phyloP scores from a whole-genome alignment of 1,284 basidiomycete genomes.

The Mycosarcoma mackinlayi region DNA sequence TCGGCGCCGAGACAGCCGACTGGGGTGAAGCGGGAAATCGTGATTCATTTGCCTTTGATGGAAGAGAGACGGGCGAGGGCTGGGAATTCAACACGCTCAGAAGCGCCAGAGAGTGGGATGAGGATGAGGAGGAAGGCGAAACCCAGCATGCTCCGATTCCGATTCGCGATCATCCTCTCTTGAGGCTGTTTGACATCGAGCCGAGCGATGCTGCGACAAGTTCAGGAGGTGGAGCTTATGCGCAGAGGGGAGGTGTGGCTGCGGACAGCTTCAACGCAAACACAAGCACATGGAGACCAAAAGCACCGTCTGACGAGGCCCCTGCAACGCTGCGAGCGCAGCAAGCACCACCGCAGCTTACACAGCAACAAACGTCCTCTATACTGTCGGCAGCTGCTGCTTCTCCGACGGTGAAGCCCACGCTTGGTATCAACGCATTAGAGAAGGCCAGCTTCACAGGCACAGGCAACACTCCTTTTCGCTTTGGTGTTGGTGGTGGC shows the following conservation, averaged over 20 bases:
- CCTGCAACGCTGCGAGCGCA: conserved; percentile 16
- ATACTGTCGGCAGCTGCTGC: not conserved
- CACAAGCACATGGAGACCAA: conserved; percentile 28
- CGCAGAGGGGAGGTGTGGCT: conserved; percentile 4
- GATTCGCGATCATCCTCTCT: conserved; percentile 53
- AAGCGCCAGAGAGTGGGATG: conserved; percentile 33
- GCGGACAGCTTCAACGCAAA: conserved; percentile 12
- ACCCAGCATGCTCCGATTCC: conserved; percentile 30
- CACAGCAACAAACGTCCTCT: not conserved
- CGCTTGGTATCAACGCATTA: conserved; percentile 3
- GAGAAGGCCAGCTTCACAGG: conserved; percentile 59
- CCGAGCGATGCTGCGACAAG: conserved; percentile 9
- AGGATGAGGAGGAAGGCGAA: conserved; percentile 30
- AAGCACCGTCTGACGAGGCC: not conserved
- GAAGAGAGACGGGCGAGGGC: conserved; percentile 48
- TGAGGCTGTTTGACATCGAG: conserved; percentile 54
- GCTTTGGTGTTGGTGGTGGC: conserved; percentile 60
- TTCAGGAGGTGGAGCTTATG: conserved; percentile 14
- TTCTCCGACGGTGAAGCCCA: conserved; percentile 17
- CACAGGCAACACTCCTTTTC: conserved; percentile 60
- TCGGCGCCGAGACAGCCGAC: conserved; percentile 55
- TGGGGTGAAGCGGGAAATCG: conserved; percentile 48
- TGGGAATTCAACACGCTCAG: conserved; percentile 56
- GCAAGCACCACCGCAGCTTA: conserved; percentile 13
- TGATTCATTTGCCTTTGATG: conserved; percentile 59